Evolutionary conservation across 164 flowering plant species (phyloP).

Genomic region (Euptelea pleiosperma): DNA sequence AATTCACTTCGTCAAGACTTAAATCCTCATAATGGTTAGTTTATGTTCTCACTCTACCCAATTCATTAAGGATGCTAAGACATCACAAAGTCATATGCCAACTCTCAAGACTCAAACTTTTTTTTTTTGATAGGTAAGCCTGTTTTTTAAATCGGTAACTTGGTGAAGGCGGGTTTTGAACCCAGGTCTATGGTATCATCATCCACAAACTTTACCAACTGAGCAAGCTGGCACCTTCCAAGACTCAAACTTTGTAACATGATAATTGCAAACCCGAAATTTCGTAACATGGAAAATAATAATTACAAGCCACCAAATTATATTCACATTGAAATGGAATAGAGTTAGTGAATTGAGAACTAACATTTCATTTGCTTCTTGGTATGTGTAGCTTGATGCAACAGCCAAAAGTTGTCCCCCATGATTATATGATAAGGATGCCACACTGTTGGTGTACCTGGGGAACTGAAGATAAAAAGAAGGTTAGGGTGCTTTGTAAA

Average conservation of each 20-base stretch:
- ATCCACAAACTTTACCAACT: too few species aligned
- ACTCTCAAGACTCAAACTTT: too few species aligned
- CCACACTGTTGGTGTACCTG: constrained; percentile 61
- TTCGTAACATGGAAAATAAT: neutral
- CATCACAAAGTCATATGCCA: too few species aligned
- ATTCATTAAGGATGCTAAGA: too few species aligned
- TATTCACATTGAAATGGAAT: neutral
- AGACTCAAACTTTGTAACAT: too few species aligned
- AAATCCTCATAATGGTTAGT: too few species aligned
- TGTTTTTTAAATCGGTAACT: too few species aligned
- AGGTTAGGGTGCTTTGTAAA: constrained; percentile 2
- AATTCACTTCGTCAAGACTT: neutral
- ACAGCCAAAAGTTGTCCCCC: constrained; percentile 73
- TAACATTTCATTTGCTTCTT: constrained; percentile 71
- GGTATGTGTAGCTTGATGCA: constrained; percentile 75
- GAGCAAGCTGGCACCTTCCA: too few species aligned
- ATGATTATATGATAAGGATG: constrained; percentile 66
- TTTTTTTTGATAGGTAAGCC: too few species aligned
- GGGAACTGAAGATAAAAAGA: constrained; percentile 25
- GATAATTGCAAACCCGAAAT: neutral
- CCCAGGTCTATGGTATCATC: too few species aligned
- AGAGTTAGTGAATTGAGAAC: constrained; percentile 13
- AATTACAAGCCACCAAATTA: neutral
- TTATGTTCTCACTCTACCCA: too few species aligned
- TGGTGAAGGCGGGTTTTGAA: too few species aligned